Base-by-base conservation (phyloP, 2,329 filamentous ascomycete species). In the Zymoseptoria tritici region DNA sequence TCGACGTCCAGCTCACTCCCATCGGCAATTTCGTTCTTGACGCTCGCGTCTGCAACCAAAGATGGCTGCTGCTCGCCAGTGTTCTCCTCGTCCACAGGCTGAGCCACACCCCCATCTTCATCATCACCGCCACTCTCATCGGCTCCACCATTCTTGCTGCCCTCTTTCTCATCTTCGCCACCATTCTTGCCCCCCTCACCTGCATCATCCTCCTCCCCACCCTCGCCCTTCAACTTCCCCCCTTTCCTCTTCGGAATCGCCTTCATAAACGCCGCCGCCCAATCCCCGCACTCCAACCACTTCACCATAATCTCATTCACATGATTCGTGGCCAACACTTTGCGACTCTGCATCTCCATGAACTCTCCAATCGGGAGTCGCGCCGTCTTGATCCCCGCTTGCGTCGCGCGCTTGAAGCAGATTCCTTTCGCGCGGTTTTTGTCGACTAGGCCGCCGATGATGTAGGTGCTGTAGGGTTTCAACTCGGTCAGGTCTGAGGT, bases 361-460 rank as follows among this genome's bases (percentile, higher is more conserved):
- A 90, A 97, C 63, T 97, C 87, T n/a, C 91, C 91, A 68, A 99
- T 97, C 0, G 94, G 94, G 58, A 99, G 75, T 72, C 91, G 92
- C 1, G 93, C 94, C 0, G 94, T 97, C 64, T 88, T 87, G 67
- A 99, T 85, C 0, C 89, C 89, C 62, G 81, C 81, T 57, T 87
- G 84, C 57, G 83, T 80, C 0, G 94, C 94, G 16, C 88, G 82
- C 68, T 87, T 88, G 80, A 96, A 91, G 76, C 94, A 99, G 46
- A 99, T 81, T 0, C 90, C 91, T 78, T 99, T 99, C 75, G 99
- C 88, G 52, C 94, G 84, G 75, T 99, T 99, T 77, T 92, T 92
- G 77, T 99, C 94, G 24, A 99, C 94, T 42, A 99, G 80, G 0
- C 93, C 94, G 42, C 94, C 94, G 58, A 99, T 88, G 63, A 99